Evolutionary conservation across 1,139 yeast genomes (phyloP).

Genomic region (Kurtzmaniella quercitrusa): DNA sequence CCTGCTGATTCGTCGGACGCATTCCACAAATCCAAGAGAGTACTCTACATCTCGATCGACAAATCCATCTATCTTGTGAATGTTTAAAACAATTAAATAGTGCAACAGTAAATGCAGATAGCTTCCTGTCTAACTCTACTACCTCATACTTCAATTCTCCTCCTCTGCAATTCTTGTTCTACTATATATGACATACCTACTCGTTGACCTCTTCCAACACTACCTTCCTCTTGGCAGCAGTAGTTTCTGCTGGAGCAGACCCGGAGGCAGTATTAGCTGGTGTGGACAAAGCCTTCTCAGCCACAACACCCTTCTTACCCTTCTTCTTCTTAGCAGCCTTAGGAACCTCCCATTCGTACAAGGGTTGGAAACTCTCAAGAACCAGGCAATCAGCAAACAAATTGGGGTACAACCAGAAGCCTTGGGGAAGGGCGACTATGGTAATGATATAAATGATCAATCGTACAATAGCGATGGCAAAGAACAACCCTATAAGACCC

Average conservation of each 20-base stretch:
- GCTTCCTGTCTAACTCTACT: too few relatives aligned
- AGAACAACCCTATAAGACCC: constrained; percentile 71
- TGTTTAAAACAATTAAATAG: too few relatives aligned
- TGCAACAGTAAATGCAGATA: too few relatives aligned
- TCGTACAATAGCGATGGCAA: constrained; percentile 75
- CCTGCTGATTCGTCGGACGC: too few relatives aligned
- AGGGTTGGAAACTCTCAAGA: constrained; percentile 84
- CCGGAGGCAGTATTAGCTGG: constrained; percentile 13
- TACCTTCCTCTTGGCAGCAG: constrained; percentile 25
- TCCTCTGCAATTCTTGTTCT: not conserved
- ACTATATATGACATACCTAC: constrained; percentile 10
- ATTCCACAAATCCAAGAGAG: too few relatives aligned
- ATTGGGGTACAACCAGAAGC: constrained; percentile 95
- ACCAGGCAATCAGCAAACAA: constrained; percentile 94
- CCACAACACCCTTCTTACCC: constrained; percentile 13
- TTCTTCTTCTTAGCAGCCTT: constrained; percentile 24
- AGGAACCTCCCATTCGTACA: constrained; percentile 79
- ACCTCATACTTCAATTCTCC: too few relatives aligned
- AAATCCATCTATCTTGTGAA: too few relatives aligned
- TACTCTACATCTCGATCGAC: too few relatives aligned
- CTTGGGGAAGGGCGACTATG: constrained; percentile 54
- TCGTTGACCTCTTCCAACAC: constrained; percentile 49
- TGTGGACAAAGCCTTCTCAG: constrained; percentile 8
- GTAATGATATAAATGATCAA: constrained; percentile 67
- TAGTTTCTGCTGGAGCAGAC: constrained; percentile 10